These are phyloP conservation scores for Penicillium decumbens DNA, from an alignment of 2,329 filamentous ascomycete species.

Conservation along the genomic window DNA sequence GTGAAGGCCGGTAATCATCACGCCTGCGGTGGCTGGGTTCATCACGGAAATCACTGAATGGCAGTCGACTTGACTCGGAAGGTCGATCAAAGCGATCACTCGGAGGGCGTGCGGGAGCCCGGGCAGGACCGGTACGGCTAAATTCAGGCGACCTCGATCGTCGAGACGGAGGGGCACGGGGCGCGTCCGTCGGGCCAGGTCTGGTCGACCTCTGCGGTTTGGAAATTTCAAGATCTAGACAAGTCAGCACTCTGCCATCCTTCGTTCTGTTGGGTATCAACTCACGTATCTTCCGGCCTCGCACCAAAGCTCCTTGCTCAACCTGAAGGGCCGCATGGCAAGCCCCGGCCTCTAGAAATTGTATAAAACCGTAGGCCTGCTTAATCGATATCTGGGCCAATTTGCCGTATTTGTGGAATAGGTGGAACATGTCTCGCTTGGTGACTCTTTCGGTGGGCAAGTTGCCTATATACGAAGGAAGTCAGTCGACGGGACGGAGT, in stretches of 20 bases:
- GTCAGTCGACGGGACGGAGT: conserved; percentile 4
- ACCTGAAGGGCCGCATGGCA: conserved; percentile 69
- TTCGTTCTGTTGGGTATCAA: conserved; percentile 10
- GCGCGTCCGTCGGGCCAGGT: conserved; percentile 38
- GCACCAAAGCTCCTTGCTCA: conserved; percentile 75
- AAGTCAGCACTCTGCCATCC: not conserved
- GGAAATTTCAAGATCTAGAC: conserved; percentile 77
- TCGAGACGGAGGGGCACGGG: conserved; percentile 41
- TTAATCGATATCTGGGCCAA: conserved; percentile 95
- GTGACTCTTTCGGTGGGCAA: conserved; percentile 88
- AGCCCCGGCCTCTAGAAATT: conserved; percentile 74
- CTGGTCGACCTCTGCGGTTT: conserved; percentile 78
- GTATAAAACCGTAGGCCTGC: conserved; percentile 93
- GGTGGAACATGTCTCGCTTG: conserved; percentile 87
- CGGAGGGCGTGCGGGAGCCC: conserved; percentile 29
- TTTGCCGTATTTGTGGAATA: conserved; percentile 79
- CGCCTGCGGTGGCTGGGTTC: conserved; percentile 47
- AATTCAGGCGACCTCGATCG: conserved; percentile 63
- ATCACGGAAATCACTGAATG: conserved; percentile 49
- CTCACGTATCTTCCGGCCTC: conserved; percentile 92
- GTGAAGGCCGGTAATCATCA: conserved; percentile 60
- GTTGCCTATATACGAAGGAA: conserved; percentile 58
- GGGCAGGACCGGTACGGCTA: conserved; percentile 38
- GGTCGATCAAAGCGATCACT: conserved; percentile 45
- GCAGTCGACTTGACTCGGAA: conserved; percentile 33